Conservation (phyloP, 139 green algal genomes). For the Astrephomene gubernaculifera region DNA sequence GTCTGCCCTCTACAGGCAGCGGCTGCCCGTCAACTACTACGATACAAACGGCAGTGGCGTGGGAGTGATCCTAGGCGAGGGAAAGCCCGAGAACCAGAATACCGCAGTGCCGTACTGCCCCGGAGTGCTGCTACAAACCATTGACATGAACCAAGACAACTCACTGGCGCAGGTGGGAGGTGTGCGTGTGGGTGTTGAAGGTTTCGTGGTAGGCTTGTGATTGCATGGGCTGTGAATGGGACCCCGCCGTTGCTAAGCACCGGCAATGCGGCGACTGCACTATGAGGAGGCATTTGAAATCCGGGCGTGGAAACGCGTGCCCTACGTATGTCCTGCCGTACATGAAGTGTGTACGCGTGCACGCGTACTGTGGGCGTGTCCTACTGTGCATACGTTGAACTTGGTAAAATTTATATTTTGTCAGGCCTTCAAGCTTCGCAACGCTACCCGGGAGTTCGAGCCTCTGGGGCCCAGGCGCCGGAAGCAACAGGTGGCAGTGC, state of each 20-base stretch:
- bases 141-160: constrained; percentile 93
- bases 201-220: too few relatives aligned
- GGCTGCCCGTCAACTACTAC: constrained; percentile 66
- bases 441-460: constrained; percentile 37
- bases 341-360: too few relatives aligned
- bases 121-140: constrained; percentile 78
- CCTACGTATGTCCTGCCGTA: too few relatives aligned
- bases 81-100: constrained; percentile 92
- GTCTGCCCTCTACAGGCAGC: constrained; percentile 37
- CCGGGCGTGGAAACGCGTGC: too few relatives aligned
- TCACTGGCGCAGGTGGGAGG: constrained; percentile 67
- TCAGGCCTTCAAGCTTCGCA: constrained; percentile 86
- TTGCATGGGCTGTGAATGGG: too few relatives aligned
- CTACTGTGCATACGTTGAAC: too few relatives aligned
- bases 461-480: background rate
- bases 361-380: too few relatives aligned
- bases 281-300: too few relatives aligned
- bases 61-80: constrained; percentile 77
- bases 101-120: constrained; percentile 80
- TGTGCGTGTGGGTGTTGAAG: too few relatives aligned
- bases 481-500: constrained; percentile 30
- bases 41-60: constrained; percentile 5
- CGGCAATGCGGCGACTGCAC: too few relatives aligned
- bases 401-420: too few relatives aligned
- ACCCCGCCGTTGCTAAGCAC: too few relatives aligned